Evolutionary conservation across 2,329 filamentous ascomycete genomes (phyloP).

Genomic region (Trichophyton benhamiae): DNA sequence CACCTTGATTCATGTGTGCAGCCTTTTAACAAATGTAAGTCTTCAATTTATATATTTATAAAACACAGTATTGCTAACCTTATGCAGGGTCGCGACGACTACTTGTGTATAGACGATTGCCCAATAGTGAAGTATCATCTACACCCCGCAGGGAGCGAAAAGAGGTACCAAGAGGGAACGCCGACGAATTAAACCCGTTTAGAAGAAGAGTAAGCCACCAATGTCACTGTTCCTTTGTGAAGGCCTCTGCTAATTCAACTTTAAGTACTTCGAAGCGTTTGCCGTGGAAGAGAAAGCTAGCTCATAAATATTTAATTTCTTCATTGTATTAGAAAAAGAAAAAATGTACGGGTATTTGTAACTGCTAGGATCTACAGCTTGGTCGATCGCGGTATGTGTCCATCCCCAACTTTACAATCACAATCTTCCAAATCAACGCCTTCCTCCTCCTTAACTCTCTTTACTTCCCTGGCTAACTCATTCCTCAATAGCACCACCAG

Average conservation of each 20-base stretch:
- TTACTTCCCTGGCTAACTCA: constrained; percentile 28
- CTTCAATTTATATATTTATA: not conserved
- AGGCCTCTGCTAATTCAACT: not conserved
- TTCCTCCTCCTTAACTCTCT: constrained; percentile 24
- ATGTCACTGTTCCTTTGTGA: not conserved
- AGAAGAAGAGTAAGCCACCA: constrained; percentile 36
- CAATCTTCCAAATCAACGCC: constrained; percentile 26
- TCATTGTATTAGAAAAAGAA: not conserved
- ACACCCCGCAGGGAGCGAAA: constrained; percentile 24
- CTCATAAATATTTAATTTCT: not conserved
- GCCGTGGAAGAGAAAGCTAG: not conserved
- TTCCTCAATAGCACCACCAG: constrained; percentile 28
- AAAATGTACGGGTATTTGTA: not conserved
- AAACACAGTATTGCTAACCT: not conserved
- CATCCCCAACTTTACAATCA: not conserved
- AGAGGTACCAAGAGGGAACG: constrained; percentile 34
- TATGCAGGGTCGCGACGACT: constrained; percentile 67
- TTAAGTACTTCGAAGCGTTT: constrained; percentile 1
- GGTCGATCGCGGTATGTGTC: not conserved
- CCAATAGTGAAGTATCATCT: constrained; percentile 39
- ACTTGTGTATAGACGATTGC: constrained; percentile 68
- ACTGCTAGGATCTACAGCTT: not conserved
- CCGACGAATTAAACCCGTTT: constrained; percentile 58
- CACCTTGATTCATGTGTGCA: constrained; percentile 69
- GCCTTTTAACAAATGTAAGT: constrained; percentile 72